Evolutionary conservation across 352 stramenopile species (phyloP), one percentile per base, ranked within the genome.

Genomic region (Phytophthora litchii): DNA sequence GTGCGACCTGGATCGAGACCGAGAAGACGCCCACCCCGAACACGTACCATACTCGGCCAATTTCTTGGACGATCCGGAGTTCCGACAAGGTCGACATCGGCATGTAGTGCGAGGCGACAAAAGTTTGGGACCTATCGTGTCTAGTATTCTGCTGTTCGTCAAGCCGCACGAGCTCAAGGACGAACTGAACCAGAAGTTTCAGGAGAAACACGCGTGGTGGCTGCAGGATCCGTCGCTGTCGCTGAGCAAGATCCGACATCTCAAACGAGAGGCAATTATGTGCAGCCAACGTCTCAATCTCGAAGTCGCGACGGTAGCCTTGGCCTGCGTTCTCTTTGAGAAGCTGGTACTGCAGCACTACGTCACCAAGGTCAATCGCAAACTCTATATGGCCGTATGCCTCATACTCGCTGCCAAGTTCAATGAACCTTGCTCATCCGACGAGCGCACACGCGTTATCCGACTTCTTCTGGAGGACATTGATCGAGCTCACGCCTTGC

Each of bases 271-370:
- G 68, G 77, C 86, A 34, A 64, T 96, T 46, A 41, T 68, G 73
- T 78, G 75, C 65, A 77, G 89, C 60, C 72, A 96, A 65, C 76
- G 86, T 56, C 59, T 90, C 48, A 64, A 93, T 64, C 55, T 99
- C 23, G 94, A 99, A 63, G 82, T 99, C 36, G 91, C 91, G 12
- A 98, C 94, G 0, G 83, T 98, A 25, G 96, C 96, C 12, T 81
- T 99, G 23, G 91, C 95, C 21, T 98, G 92, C 61, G 88, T 99
- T 31, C 98, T 98, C 60, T 99, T 99, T 70, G 97, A 99, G 68
- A 91, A 97, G 47, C 86, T 99, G 12, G 96, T 97, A 47, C 81
- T 99, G 10, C 75, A 90, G 67, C 91, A 97, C 72, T 94, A 96
- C 54, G 95, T 99, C 5, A 97, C 92, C 47, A 99, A 99, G 59